phyloP scores from a whole-genome alignment of 2,329 filamentous ascomycete genomes.

The Monosporascus sp. region DNA sequence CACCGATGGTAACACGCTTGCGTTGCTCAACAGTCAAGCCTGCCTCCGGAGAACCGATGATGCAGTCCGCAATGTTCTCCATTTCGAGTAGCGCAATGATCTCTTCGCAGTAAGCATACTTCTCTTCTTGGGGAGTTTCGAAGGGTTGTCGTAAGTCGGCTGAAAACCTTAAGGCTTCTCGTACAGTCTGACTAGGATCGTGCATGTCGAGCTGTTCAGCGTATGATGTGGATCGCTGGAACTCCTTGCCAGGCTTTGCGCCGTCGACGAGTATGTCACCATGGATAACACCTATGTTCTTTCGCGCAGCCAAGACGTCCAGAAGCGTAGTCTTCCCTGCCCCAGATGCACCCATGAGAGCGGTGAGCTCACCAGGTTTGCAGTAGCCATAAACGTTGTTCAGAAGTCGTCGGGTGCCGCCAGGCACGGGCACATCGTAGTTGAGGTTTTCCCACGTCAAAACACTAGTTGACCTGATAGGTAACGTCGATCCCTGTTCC shows the following conservation, averaged over 20 bases:
- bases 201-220: slow-evolving; percentile 61
- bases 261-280: slow-evolving; percentile 56
- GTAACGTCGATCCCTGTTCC: slow-evolving; percentile 45
- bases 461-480: slow-evolving; percentile 57
- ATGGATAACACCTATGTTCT: slow-evolving; percentile 56
- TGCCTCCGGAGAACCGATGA: slow-evolving; percentile 58
- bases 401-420: slow-evolving; percentile 51
- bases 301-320: slow-evolving; percentile 63
- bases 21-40: slow-evolving; percentile 64
- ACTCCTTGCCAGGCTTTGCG: slow-evolving; percentile 51
- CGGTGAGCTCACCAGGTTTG: slow-evolving; percentile 70
- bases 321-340: slow-evolving; percentile 84
- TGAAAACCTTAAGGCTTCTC: slow-evolving; percentile 60
- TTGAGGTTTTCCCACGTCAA: slow-evolving; percentile 84
- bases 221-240: slow-evolving; percentile 58
- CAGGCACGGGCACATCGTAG: slow-evolving; percentile 64
- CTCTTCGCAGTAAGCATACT: slow-evolving; percentile 57
- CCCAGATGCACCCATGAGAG: slow-evolving; percentile 78
- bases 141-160: slow-evolving; percentile 55
- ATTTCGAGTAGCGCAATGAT: slow-evolving; percentile 56
- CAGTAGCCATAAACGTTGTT: slow-evolving; percentile 62
- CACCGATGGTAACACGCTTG: slow-evolving; percentile 83
- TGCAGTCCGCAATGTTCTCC: slow-evolving; percentile 53
- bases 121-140: slow-evolving; percentile 48
- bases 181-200: slow-evolving; percentile 57